Evolutionary conservation across 2,329 filamentous ascomycete genomes (phyloP), one percentile per base, ranked within the genome.

Genomic region (Aspergillus transmontanensis): DNA sequence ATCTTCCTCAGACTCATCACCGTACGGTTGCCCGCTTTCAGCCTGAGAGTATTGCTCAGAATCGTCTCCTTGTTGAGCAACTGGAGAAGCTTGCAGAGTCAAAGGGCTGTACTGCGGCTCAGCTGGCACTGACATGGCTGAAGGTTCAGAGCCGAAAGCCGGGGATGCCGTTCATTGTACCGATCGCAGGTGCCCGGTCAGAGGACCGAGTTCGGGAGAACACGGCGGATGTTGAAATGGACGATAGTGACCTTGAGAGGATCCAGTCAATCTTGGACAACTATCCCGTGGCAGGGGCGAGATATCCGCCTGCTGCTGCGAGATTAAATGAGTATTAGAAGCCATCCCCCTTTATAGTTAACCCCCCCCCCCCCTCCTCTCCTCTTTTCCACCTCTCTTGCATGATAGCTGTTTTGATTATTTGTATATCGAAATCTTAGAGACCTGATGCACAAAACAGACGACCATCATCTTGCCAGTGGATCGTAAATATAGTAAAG

Each of bases 121-220:
- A 93, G 76, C 79, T 93, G 41, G 89, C 89, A 12, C 79, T 93
- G 61, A 84, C 82, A 58, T 93, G 90, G 89, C 75, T 87, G 1
- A 70, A 81, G 48, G 76, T 81, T 1, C 77, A 87, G 51, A 84
- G 81, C 46, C 78, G 76, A 58, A 80, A 79, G 41, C 80, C 84
- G 6, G 86, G 84, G 45, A 82, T 85, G 82, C 85, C 85, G 26
- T 75, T 71, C 19, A 58, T 75, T 36, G 65, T 79, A 3, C 73
- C 75, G 0, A 71, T 79, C n/a, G 36, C 36, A 4, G 36, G 36
- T 9, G 36, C 36, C 16, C 16, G 36, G 3, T 41, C 36, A 0
- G 16, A 41, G 3, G 36, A 41, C n/a, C 36, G 36, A n/a, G 36
- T 41, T 19, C 16, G 19, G 6, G 36, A 41, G 36, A 41, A 41